Percentiles rank a stretch among this genome's conserved stretches.
These are phyloP conservation scores for Naematelia aurantialba DNA, from an alignment of 768 basidiomycete genomes.

Conservation along the genomic window DNA sequence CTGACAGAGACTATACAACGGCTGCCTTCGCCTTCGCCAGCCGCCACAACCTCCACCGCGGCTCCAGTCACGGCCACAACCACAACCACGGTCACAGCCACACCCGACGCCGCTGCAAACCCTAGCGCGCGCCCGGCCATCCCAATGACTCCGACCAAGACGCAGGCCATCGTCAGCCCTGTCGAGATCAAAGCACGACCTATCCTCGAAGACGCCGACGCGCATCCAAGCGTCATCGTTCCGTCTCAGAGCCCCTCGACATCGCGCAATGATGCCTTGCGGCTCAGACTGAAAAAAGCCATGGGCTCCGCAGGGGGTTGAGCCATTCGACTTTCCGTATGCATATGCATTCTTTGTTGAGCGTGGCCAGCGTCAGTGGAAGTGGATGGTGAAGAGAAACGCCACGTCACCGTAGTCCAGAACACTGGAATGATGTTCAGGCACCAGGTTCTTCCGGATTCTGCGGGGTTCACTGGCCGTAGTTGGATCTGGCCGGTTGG, in stretches of 20 bases:
- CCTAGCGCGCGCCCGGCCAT: too few species aligned
- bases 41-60: conserved; percentile 6
- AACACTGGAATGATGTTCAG: too few species aligned
- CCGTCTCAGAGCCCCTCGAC: conserved; percentile 2
- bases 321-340: too few species aligned
- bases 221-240: background rate
- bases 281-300: conserved; percentile 46
- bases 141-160: background rate
- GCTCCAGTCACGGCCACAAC: background rate
- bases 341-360: background rate
- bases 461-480: background rate
- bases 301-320: conserved; percentile 44
- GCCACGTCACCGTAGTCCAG: too few species aligned
- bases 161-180: background rate
- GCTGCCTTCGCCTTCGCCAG: conserved; percentile 16
- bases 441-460: background rate
- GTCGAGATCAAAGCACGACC: background rate
- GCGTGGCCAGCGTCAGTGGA: background rate
- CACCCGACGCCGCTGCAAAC: too few species aligned
- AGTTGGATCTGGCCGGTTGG: too few species aligned
- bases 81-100: too few species aligned
- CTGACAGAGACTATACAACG: conserved; percentile 67
- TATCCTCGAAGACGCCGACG: background rate
- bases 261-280: conserved; percentile 40
- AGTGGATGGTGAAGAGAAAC: too few species aligned